Base-by-base conservation (phyloP, 129 eudicot species). In the Mikania micrantha region DNA sequence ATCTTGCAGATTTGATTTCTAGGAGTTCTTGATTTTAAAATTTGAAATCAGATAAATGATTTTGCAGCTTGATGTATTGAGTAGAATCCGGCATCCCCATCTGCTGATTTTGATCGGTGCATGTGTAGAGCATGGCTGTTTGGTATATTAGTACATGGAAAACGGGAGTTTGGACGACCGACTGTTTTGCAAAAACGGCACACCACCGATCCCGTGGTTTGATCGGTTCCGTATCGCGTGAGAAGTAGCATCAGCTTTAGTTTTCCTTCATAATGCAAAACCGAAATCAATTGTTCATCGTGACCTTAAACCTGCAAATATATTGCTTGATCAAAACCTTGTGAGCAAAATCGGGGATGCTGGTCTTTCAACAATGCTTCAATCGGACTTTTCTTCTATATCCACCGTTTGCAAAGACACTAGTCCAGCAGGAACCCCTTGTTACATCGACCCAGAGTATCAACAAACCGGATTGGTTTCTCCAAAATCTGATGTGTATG, bases 281-380 rank as follows among this genome's bases (percentile, higher is more conserved):
- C 95, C 95, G 4, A 81, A 80, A 15, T 74, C 90, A 16, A 86
- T 91, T 53, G 67, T 91, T 52, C 97, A 91, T 58, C 94, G 97
- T 15, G 97, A 91, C 66, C 77, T 91, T 11, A 91, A 91, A 75
- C 97, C 97, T 5, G 93, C 90, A 59, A 91, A 91, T 77, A 91
- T 91, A 59, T 78, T 91, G 73, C 94, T 91, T 2, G 97, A 85
- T 49, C 80, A 58, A 24, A 88, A 91, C 67, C 64, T 85, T 6
- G 94, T 91, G 50, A 91, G 97, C 74, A 88, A 91, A 73, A 91
- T 91, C 3, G 97, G 97, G 9, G 97, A 91, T 17, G 94, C 86
- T 20, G 96, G 96, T 44, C 94, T 91, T 22, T 80, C 96, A 4
- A 85, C 81, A 10, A 78, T 83, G 93, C 73, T 88, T 42, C 77